Percentiles rank a stretch among this genome's conserved stretches.
Evolutionary conservation across 495 filamentous ascomycete genomes (phyloP).

Genomic region (Podospora bellae-mahoneyi): DNA sequence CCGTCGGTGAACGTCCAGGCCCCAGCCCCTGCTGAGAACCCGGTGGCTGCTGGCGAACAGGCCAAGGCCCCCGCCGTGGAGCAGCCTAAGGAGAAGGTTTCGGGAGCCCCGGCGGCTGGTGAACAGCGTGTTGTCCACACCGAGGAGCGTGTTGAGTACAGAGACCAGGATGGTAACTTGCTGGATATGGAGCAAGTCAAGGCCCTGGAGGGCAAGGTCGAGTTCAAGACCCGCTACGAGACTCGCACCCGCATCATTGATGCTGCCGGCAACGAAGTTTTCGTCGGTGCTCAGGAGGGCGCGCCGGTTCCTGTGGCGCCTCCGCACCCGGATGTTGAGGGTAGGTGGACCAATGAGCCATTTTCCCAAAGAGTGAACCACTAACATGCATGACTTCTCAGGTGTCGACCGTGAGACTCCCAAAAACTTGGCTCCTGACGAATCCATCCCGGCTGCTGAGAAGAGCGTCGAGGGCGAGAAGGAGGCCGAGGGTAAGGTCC

Average conservation of each 20-base stretch:
- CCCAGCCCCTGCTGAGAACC: constrained; percentile 23
- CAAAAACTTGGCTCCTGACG: constrained; percentile 35
- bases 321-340: constrained; percentile 81
- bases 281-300: constrained; percentile 35
- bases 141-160: constrained; percentile 88
- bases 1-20: constrained; percentile 35
- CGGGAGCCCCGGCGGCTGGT: constrained; percentile 41
- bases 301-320: constrained; percentile 53
- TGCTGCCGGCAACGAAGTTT: constrained; percentile 65
- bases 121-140: constrained; percentile 57
- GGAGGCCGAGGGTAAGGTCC: constrained; percentile 52
- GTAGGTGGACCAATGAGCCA: constrained; percentile 26
- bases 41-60: constrained; percentile 18
- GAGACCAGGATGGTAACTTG: constrained; percentile 89
- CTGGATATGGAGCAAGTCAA: constrained; percentile 79
- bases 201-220: constrained; percentile 82
- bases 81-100: constrained; percentile 33
- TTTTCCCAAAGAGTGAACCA: neutral
- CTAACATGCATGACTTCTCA: constrained; percentile 2
- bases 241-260: constrained; percentile 84
- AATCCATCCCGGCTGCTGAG: constrained; percentile 47
- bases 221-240: constrained; percentile 91
- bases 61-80: constrained; percentile 26
- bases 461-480: constrained; percentile 63
- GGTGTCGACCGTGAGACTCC: constrained; percentile 31